These are phyloP conservation scores for Niebla homalea DNA, from an alignment of 495 filamentous ascomycete species.

Conservation along the genomic window DNA sequence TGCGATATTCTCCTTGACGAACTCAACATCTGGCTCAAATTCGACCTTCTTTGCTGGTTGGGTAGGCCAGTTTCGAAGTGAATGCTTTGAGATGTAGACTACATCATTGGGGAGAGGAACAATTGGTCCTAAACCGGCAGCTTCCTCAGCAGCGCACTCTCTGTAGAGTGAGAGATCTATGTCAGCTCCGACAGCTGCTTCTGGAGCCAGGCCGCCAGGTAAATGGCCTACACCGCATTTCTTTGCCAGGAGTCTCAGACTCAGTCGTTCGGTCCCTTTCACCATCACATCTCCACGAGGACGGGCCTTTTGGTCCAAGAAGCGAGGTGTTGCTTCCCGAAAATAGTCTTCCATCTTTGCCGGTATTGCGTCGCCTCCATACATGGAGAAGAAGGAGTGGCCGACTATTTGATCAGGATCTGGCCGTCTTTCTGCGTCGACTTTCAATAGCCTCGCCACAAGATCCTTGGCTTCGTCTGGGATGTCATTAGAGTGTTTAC, in stretches of 20 bases:
- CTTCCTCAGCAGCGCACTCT: constrained; percentile 59
- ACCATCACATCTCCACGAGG: constrained; percentile 37
- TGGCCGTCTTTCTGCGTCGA: constrained; percentile 60
- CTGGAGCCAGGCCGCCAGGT: constrained; percentile 4
- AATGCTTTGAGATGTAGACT: constrained; percentile 43
- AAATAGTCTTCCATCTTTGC: constrained; percentile 30
- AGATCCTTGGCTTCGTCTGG: constrained; percentile 59
- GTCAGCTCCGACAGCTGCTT: constrained; percentile 18
- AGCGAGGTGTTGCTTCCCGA: constrained; percentile 30
- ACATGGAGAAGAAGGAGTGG: constrained; percentile 66
- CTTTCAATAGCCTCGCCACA: constrained; percentile 57
- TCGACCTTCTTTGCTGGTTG: background rate
- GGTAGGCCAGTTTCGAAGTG: background rate
- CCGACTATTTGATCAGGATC: constrained; percentile 71
- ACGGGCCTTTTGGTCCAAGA: constrained; percentile 26
- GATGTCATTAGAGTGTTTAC: constrained; percentile 27
- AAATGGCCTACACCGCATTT: constrained; percentile 36
- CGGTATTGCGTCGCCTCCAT: constrained; percentile 37
- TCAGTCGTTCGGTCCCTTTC: constrained; percentile 29
- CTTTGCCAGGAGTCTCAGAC: constrained; percentile 34
- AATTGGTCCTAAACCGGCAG: constrained; percentile 51
- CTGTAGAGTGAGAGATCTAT: constrained; percentile 36
- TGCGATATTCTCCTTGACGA: background rate
- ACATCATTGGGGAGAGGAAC: constrained; percentile 56
- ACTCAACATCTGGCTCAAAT: background rate